Evolutionary conservation across 75 land plant species (phyloP).

Genomic region (Sequoia sempervirens): DNA sequence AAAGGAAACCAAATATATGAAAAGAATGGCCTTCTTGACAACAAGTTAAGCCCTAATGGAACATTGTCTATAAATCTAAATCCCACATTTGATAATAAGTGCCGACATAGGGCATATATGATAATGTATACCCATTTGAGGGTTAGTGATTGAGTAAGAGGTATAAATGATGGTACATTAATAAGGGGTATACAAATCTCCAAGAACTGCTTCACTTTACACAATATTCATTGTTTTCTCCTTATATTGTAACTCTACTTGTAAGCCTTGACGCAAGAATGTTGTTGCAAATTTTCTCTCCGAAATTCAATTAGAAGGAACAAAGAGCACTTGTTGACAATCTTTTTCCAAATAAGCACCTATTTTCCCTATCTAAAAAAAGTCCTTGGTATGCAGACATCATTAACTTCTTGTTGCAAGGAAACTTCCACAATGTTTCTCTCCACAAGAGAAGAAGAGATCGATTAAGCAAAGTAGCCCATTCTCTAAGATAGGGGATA

Average conservation of each 20-base stretch:
- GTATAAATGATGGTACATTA: not conserved
- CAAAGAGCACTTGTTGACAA: too few species aligned
- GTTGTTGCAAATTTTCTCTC: too few species aligned
- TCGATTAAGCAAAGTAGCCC: too few species aligned
- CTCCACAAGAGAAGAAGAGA: too few species aligned
- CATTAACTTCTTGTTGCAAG: too few species aligned
- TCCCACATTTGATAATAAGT: not conserved
- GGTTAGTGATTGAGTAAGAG: not conserved
- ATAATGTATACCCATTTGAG: not conserved
- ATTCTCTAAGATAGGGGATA: too few species aligned
- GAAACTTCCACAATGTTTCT: too few species aligned
- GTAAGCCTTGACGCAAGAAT: too few species aligned
- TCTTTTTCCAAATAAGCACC: too few species aligned
- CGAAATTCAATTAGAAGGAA: too few species aligned
- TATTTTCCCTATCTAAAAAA: too few species aligned
- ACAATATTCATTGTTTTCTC: not conserved
- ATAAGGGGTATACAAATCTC: not conserved
- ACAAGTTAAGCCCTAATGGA: not conserved
- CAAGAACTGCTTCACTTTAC: not conserved
- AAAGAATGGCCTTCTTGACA: not conserved
- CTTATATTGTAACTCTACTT: not conserved
- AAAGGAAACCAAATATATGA: not conserved
- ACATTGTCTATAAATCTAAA: not conserved
- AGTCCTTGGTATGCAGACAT: too few species aligned
- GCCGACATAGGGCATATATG: not conserved